These are phyloP conservation scores for Ramichloridium luteum DNA, from an alignment of 2,329 filamentous ascomycete genomes.

Conservation along the genomic window DNA sequence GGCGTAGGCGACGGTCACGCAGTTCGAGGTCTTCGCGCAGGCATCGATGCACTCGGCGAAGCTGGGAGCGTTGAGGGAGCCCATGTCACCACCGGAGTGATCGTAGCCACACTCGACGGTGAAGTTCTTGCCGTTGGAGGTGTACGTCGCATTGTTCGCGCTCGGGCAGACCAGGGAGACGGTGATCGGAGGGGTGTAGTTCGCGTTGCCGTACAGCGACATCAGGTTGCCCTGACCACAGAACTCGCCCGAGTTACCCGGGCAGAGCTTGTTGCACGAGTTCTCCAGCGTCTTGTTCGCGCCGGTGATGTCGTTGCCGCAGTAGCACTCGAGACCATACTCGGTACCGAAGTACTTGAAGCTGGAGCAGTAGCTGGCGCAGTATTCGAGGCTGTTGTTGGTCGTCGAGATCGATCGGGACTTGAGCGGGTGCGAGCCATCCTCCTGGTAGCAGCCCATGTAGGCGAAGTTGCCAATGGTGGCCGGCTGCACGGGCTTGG, in stretches of 20 bases:
- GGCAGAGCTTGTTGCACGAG: conserved; percentile 18
- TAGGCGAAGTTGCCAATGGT: conserved; percentile 14
- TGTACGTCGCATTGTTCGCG: conserved; percentile 16
- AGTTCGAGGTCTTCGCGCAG: conserved; percentile 20
- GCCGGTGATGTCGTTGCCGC: conserved; percentile 8
- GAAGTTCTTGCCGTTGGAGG: conserved; percentile 18
- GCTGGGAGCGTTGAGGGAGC: conserved; percentile 13
- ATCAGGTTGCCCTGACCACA: conserved; percentile 21
- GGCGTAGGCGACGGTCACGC: conserved; percentile 23
- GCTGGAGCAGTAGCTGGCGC: conserved; percentile 17
- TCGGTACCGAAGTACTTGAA: conserved; percentile 29
- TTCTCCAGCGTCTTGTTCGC: conserved; percentile 3
- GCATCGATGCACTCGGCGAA: conserved; percentile 22
- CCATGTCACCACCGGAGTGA: conserved; percentile 19
- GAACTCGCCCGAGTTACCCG: conserved; percentile 18
- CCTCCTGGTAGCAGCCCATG: conserved; percentile 19
- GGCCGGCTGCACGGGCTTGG: conserved; percentile 12
- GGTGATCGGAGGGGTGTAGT: conserved; percentile 11
- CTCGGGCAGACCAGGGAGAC: conserved; percentile 17
- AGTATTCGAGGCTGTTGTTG: conserved; percentile 25
- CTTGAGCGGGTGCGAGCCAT: conserved; percentile 11
- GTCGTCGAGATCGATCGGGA: conserved; percentile 24
- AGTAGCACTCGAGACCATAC: conserved; percentile 18
- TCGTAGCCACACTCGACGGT: conserved; percentile 17
- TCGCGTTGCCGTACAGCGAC: conserved; percentile 13